phyloP scores from a whole-genome alignment of 768 basidiomycete genomes.

The Phaeotremella fagi region DNA sequence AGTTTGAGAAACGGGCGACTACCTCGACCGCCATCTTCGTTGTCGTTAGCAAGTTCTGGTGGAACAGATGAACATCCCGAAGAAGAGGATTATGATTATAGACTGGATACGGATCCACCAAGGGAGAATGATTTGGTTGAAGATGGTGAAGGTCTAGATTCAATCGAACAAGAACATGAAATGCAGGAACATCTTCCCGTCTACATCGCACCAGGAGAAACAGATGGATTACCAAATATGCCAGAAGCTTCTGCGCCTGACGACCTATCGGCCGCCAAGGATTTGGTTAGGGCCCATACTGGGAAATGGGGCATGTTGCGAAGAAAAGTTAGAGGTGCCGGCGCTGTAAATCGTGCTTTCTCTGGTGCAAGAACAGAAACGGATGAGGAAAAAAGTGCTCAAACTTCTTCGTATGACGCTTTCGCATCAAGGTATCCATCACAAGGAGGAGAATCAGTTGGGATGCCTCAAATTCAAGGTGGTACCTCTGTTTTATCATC shows the following conservation, averaged over 20 bases:
- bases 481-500: constrained; percentile 57
- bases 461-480: constrained; percentile 9
- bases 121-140: neutral
- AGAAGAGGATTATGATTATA: constrained; percentile 47
- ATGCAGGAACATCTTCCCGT: constrained; percentile 14
- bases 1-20: neutral
- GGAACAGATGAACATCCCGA: constrained; percentile 14
- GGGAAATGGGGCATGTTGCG: constrained; percentile 45
- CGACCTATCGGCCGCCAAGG: constrained; percentile 25
- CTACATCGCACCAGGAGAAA: constrained; percentile 63
- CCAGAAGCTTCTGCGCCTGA: constrained; percentile 16
- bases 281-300: constrained; percentile 48
- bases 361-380: neutral
- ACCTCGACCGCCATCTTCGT: constrained; percentile 13
- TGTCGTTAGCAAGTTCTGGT: constrained; percentile 9
- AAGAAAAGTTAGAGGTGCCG: constrained; percentile 25
- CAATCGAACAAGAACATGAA: constrained; percentile 9
- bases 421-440: constrained; percentile 35
- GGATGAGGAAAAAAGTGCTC: neutral
- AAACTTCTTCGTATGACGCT: constrained; percentile 19
- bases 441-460: constrained; percentile 9
- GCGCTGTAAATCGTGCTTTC: constrained; percentile 27
- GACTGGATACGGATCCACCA: constrained; percentile 40
- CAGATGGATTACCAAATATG: constrained; percentile 59
- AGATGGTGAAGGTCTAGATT: neutral